These are phyloP conservation scores for Asterionellopsis glacialis DNA, from an alignment of 108 stramenopile genomes.

Conservation along the genomic window DNA sequence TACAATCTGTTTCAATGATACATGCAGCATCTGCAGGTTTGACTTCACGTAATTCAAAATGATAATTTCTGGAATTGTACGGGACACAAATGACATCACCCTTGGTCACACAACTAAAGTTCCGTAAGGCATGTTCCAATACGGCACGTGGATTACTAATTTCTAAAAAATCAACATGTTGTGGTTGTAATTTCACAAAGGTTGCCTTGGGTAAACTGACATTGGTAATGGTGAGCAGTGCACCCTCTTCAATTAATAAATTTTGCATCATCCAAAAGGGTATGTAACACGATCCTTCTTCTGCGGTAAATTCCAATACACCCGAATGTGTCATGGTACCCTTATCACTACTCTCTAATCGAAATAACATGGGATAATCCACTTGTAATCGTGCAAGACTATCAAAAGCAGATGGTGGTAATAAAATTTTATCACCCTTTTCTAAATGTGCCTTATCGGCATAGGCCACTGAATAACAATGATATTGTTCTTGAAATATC, in stretches of 20 bases:
- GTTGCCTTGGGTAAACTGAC: slow-evolving; percentile 92
- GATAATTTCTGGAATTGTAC: slow-evolving; percentile 95
- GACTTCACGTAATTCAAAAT: slow-evolving; percentile 93
- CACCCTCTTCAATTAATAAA: slow-evolving; percentile 85
- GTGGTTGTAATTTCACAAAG: slow-evolving; percentile 97
- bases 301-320: slow-evolving; percentile 98
- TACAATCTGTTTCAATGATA: slow-evolving; percentile 94
- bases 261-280: slow-evolving; percentile 99
- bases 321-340: slow-evolving; percentile 92
- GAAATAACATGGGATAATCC: slow-evolving; percentile 95
- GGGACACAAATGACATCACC: slow-evolving; percentile 96
- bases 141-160: slow-evolving; percentile 98
- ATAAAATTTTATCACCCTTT: slow-evolving; percentile 97
- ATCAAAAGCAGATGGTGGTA: slow-evolving; percentile 97
- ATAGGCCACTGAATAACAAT: slow-evolving; percentile 86
- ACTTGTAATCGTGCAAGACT: slow-evolving; percentile 90
- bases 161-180: slow-evolving; percentile 98
- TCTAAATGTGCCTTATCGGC: slow-evolving; percentile 89
- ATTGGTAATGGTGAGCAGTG: slow-evolving; percentile 91
- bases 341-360: slow-evolving; percentile 38
- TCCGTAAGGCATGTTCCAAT: slow-evolving; percentile 91
- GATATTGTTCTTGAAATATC: slow-evolving; percentile 87
- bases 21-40: slow-evolving; percentile 88
- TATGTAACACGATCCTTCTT: slow-evolving; percentile 96
- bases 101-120: slow-evolving; percentile 96